Base-by-base conservation (phyloP, 805 yeast species). In the Saccharomycopsis fodiens region DNA sequence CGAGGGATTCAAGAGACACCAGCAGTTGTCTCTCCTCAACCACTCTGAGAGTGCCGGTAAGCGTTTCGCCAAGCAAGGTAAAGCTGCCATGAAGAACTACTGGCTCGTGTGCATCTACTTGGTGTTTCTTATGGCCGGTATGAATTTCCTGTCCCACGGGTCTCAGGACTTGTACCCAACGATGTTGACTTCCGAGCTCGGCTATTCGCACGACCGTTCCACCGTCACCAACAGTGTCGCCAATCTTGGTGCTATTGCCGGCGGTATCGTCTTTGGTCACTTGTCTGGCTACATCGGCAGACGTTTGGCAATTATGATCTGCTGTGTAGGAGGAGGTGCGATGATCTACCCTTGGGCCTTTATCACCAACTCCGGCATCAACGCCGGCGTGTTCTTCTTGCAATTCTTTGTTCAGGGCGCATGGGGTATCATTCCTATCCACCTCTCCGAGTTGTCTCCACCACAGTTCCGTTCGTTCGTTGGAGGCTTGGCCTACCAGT, bases 151-250 rank as follows among this genome's bases (percentile, higher is more conserved):
- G 65, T 73, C 85, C 6, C 91, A 82, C 54, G 86, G 85, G 1
- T 76, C 86, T 4, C 88, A 82, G 62, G 91, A 82, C 59, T 64
- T 82, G 57, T 79, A 72, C 60, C 85, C 87, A 32, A 78, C 85
- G 1, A 66, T 78, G 64, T 64, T 82, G 41, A 65, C 68, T 21
- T 68, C 66, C 19, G 86, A 82, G 58, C 66, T 75, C 25, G 65
- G 59, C 8, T 69, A 70, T 51, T 57, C 70, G 21, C 52, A 58
- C 2, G 64, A 82, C 57, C 64, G 68, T 16, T 61, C 71, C 27
- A 79, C 87, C 0, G 80, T 78, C 16, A 76, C 80, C 39, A 76
- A 76, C 64, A 69, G 72, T 19, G 78, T 81, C 12, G 77, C 81
- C 5, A 82, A 80, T 54, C 50, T 81, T 15, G 88, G 88, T 39